These are phyloP conservation scores for Colletotrichum siamense DNA, from an alignment of 2,329 filamentous ascomycete species.

Conservation along the genomic window DNA sequence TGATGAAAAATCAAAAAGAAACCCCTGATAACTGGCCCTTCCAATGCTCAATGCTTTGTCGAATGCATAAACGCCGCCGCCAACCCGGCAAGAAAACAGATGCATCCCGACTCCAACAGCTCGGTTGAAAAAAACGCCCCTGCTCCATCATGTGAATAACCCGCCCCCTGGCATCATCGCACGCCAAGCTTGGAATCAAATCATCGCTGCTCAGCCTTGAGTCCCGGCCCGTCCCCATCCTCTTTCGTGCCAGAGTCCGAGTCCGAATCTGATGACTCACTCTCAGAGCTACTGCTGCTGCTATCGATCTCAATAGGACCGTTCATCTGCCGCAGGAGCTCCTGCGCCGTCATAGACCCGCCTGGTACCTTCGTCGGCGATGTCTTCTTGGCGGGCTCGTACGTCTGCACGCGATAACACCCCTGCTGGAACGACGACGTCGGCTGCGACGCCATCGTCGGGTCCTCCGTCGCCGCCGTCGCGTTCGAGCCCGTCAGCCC, in stretches of 20 bases:
- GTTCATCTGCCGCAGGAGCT: background rate
- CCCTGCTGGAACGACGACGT: background rate
- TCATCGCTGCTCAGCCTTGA: background rate
- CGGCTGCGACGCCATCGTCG: constrained; percentile 28
- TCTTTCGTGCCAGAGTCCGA: constrained; percentile 6
- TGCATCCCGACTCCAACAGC: background rate
- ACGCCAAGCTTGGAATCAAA: background rate
- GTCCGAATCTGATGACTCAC: background rate
- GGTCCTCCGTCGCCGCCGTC: constrained; percentile 41
- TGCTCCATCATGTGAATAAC: background rate
- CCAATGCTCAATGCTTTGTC: background rate
- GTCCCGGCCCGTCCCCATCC: background rate
- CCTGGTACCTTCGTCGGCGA: background rate
- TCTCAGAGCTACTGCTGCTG: background rate
- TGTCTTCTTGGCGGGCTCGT: background rate
- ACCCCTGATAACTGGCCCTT: background rate
- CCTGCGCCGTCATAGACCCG: constrained; percentile 20
- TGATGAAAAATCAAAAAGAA: background rate
- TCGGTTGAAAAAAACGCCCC: background rate
- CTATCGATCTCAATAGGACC: background rate
- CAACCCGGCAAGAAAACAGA: background rate
- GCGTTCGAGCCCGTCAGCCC: constrained; percentile 39
- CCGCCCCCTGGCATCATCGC: background rate
- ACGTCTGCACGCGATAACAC: background rate
- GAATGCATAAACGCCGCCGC: background rate